Conservation (phyloP, 2,329 filamentous ascomycete genomes). For the Aspergillus nomiae region DNA sequence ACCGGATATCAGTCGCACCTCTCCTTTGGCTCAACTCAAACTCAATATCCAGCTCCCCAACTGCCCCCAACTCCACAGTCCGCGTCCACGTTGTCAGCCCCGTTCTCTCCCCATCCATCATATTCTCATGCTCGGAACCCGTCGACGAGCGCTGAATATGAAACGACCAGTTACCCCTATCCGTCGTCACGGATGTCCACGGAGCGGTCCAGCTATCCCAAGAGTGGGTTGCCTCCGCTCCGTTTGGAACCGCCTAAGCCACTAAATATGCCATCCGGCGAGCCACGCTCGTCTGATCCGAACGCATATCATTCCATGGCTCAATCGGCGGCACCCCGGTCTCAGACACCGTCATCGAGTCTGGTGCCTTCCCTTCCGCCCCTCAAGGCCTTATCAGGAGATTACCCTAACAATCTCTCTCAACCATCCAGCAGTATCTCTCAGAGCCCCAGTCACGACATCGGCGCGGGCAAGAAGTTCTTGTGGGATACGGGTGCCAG, state of each 20-base stretch:
- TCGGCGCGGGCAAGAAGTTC: constrained; percentile 28
- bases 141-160: constrained; percentile 37
- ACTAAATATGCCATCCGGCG: constrained; percentile 31
- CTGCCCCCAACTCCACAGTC: constrained; percentile 48
- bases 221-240: constrained; percentile 30
- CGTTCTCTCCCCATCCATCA: constrained; percentile 38
- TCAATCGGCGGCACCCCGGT: constrained; percentile 21
- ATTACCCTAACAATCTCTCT: constrained; percentile 27
- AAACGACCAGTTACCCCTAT: constrained; percentile 30
- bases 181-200: constrained; percentile 23
- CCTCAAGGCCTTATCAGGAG: constrained; percentile 35
- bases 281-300: constrained; percentile 39
- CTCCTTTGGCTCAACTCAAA: constrained; percentile 43
- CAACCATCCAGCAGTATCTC: constrained; percentile 27
- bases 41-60: constrained; percentile 46
- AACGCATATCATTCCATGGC: constrained; percentile 44
- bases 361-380: constrained; percentile 37
- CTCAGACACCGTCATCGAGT: constrained; percentile 32
- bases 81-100: constrained; percentile 33
- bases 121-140: constrained; percentile 36
- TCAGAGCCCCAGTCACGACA: constrained; percentile 26
- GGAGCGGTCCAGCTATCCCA: constrained; percentile 29
- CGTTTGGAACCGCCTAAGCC: constrained; percentile 30
- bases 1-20: constrained; percentile 43
- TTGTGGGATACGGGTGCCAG: constrained; percentile 34